Evolutionary conservation across 2,329 filamentous ascomycete species (phyloP), one percentile per base, ranked within the genome.

Genomic region (Plectosphaerella sp.): DNA sequence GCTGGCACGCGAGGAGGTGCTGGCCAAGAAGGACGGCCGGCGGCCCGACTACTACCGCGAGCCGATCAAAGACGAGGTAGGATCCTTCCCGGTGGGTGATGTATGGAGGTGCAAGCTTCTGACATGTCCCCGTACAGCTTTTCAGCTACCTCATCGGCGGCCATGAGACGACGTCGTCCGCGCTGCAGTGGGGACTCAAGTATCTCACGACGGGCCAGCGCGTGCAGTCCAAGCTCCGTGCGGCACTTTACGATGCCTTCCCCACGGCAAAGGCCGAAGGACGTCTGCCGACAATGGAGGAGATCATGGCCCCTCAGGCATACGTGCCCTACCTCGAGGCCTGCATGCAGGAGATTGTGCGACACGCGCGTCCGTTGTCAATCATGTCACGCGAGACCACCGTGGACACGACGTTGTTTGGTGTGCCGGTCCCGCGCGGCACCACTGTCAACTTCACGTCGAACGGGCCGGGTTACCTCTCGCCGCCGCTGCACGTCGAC

Each of bases 1-100:
- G 7, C 50, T 71, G 2, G 59, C 61, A 53, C 56, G 69, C 9
- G 70, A 72, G 57, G 59, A 61, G 22, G 39, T 48, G 2, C 53
- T 61, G 0, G 66, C 69, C 0, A 51, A 62, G 41, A 71, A 68
- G 22, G 60, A 58, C 11, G 61, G 57, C 0, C 57, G 66, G 3
- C 37, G 52, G 18, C 67, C 67, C 0, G 49, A 64, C 12, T 69
- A 69, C 28, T 51, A 64, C 46, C 64, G 61, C 1, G 50, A 56
- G 9, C 57, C 52, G 1, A 66, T 71, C 15, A 57, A 59, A 22
- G 66, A 69, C 50, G 69, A 72, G 58, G 64, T 66, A 49, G 28
- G 59, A 41, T 57, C 56, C 5, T 6, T n/a, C 11, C n/a, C 5
- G 33, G 2, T 6, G 18, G 7, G 16, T n/a, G 22, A 22, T 28